Percentiles rank a stretch among this genome's conserved stretches.
Conservation (phyloP, 2,329 filamentous ascomycete species). For the Aspergillus sp. region DNA sequence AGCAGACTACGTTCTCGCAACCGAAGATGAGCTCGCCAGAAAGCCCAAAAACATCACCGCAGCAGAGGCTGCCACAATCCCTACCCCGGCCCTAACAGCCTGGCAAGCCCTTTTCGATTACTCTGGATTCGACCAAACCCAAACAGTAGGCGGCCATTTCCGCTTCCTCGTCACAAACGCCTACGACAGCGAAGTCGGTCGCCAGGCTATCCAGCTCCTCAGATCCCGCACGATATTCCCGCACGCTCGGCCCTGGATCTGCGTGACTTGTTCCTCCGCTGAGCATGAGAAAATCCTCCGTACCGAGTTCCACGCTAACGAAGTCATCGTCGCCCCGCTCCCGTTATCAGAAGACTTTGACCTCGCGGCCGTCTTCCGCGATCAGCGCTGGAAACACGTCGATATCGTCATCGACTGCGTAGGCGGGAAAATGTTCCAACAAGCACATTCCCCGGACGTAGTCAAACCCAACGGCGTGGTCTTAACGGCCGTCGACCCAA, state of each 20-base stretch:
- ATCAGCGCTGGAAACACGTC: constrained; percentile 28
- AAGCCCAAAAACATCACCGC: constrained; percentile 34
- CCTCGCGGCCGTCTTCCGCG: constrained; percentile 25
- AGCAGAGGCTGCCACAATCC: constrained; percentile 32
- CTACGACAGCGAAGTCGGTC: constrained; percentile 31
- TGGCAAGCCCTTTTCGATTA: constrained; percentile 39
- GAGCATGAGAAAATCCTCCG: constrained; percentile 21
- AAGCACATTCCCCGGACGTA: constrained; percentile 27
- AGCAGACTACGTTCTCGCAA: constrained; percentile 35
- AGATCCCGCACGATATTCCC: constrained; percentile 30
- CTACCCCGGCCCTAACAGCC: constrained; percentile 34
- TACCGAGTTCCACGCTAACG: constrained; percentile 26
- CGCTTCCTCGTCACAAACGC: constrained; percentile 37
- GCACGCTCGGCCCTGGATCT: constrained; percentile 29
- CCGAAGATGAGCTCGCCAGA: constrained; percentile 33
- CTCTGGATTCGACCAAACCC: constrained; percentile 25
- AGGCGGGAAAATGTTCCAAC: constrained; percentile 27
- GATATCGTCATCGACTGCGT: constrained; percentile 39
- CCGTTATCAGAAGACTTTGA: constrained; percentile 21
- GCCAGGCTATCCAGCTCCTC: constrained; percentile 33
- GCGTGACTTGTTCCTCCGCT: constrained; percentile 24
- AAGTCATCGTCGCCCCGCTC: constrained; percentile 25
- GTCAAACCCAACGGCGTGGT: constrained; percentile 30
- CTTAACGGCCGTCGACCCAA: constrained; percentile 29
- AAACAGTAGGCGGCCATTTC: constrained; percentile 12